A percentile compares a stretch with the other conserved stretches of the same genome.
These are phyloP conservation scores for Tritrichomonas musculus DNA, from an alignment of 208 protist genomes.

Conservation along the genomic window DNA sequence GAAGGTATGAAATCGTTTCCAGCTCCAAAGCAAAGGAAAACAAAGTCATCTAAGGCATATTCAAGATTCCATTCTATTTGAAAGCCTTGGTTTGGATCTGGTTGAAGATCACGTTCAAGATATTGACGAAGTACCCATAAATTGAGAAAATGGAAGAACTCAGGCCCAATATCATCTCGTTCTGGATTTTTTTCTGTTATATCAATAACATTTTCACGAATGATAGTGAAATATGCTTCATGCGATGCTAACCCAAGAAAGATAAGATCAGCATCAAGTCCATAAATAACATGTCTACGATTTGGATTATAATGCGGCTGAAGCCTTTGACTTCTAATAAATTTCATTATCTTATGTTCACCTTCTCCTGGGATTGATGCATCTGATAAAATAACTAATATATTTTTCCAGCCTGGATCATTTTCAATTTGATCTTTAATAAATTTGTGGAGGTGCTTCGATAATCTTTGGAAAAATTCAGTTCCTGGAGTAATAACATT, in stretches of 20 bases:
- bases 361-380: slow-evolving; percentile 80
- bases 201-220: slow-evolving; percentile 76
- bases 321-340: slow-evolving; percentile 80
- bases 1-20: slow-evolving; percentile 96
- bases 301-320: slow-evolving; percentile 76
- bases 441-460: slow-evolving; percentile 38
- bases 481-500: slow-evolving; percentile 32
- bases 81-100: not conserved
- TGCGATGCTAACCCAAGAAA: slow-evolving; percentile 83
- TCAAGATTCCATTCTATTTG: slow-evolving; percentile 39
- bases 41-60: slow-evolving; percentile 46
- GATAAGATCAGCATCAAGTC: slow-evolving; percentile 77
- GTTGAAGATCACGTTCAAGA: not conserved
- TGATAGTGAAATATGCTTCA: slow-evolving; percentile 81
- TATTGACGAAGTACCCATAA: not conserved
- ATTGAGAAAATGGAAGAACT: not conserved
- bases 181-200: not conserved
- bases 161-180: not conserved
- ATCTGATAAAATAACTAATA: slow-evolving; percentile 57
- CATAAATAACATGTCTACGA: slow-evolving; percentile 87
- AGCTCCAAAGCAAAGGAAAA: slow-evolving; percentile 74
- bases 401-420: slow-evolving; percentile 44
- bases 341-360: slow-evolving; percentile 98
- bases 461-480: slow-evolving; percentile 32
- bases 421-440: slow-evolving; percentile 35